These are phyloP conservation scores for Yamadazyma ubonensis DNA, from an alignment of 805 yeast species.

Conservation along the genomic window DNA sequence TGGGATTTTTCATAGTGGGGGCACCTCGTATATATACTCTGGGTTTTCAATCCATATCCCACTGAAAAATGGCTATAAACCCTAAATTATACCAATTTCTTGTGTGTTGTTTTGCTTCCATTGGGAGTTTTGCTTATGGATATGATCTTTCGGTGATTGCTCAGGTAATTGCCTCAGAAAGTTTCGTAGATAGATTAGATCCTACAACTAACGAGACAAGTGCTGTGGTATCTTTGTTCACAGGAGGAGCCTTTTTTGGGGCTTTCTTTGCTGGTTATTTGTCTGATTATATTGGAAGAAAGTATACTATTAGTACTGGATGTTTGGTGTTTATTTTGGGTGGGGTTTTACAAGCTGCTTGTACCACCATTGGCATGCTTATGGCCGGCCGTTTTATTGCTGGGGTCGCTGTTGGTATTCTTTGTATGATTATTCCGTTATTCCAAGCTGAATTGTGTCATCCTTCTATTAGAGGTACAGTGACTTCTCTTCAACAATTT, in stretches of 20 bases:
- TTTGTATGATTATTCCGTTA: conserved; percentile 74
- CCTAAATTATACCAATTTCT: conserved; percentile 18
- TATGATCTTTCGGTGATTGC: conserved; percentile 31
- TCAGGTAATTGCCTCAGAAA: conserved; percentile 26
- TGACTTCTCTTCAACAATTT: conserved; percentile 70
- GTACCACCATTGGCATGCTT: conserved; percentile 19
- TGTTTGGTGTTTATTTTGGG: conserved; percentile 25
- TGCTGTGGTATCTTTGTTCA: conserved; percentile 17
- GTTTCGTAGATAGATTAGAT: conserved; percentile 15
- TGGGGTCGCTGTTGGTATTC: conserved; percentile 74
- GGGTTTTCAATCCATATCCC: not conserved
- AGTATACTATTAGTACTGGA: conserved; percentile 24
- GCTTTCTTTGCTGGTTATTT: conserved; percentile 16
- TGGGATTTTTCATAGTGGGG: not conserved
- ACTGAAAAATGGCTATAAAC: conserved; percentile 12
- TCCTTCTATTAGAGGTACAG: conserved; percentile 59
- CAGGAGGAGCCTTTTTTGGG: conserved; percentile 19
- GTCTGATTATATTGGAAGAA: conserved; percentile 32
- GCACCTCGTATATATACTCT: not conserved
- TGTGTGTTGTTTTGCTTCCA: conserved; percentile 18
- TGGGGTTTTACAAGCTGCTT: conserved; percentile 30
- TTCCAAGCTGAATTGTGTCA: conserved; percentile 77
- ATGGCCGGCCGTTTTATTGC: conserved; percentile 61
- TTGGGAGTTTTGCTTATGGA: conserved; percentile 23
- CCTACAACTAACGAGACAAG: conserved; percentile 16